Evolutionary conservation across 2,329 filamentous ascomycete genomes (phyloP).

Genomic region (Furcasterigmium furcatum): DNA sequence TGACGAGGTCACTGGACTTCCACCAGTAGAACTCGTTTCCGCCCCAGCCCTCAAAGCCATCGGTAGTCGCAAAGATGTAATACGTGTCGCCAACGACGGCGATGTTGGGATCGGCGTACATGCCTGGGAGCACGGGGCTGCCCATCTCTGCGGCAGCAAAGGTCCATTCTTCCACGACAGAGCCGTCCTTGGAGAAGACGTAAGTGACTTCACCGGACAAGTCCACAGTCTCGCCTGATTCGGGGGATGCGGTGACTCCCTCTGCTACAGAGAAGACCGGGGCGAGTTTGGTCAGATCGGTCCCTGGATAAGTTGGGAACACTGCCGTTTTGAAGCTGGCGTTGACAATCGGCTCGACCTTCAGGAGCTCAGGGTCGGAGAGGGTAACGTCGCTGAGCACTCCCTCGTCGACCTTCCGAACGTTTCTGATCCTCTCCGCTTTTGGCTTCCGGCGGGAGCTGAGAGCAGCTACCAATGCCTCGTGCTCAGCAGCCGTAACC

Average conservation of each 20-base stretch:
- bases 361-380: conserved; percentile 9
- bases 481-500: conserved; percentile 42
- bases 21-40: conserved; percentile 44
- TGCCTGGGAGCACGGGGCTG: conserved; percentile 32
- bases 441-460: conserved; percentile 32
- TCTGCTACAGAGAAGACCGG: conserved; percentile 14
- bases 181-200: conserved; percentile 7
- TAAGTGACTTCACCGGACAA: conserved; percentile 12
- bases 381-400: conserved; percentile 10
- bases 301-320: conserved; percentile 14
- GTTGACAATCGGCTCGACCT: conserved; percentile 13
- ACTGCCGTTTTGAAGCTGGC: conserved; percentile 9
- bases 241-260: conserved; percentile 12
- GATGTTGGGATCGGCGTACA: conserved; percentile 44
- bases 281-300: conserved; percentile 11
- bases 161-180: conserved; percentile 8
- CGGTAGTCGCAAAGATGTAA: conserved; percentile 45
- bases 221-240: conserved; percentile 13
- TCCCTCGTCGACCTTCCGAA: conserved; percentile 6
- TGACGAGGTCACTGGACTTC: conserved; percentile 38
- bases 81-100: conserved; percentile 37
- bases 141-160: conserved; percentile 14
- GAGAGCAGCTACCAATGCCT: conserved; percentile 19
- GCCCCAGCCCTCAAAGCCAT: conserved; percentile 40
- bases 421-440: neutral